These are phyloP conservation scores for Cyclotella atomus DNA, from an alignment of 108 stramenopile genomes.

Conservation along the genomic window DNA sequence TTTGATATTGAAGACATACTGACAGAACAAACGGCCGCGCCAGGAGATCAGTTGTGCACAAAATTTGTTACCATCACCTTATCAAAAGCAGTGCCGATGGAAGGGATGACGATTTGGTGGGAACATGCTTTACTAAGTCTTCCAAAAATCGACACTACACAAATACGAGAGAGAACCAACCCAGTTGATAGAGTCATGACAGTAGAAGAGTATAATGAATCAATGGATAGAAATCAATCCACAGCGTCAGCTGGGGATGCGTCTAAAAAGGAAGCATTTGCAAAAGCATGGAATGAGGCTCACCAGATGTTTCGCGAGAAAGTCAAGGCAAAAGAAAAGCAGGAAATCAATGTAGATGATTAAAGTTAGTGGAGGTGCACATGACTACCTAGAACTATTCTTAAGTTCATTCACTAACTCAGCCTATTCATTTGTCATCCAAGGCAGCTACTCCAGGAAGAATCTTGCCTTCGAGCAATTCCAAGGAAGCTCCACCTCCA, in stretches of 20 bases:
- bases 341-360: conserved; percentile 28
- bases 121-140: conserved; percentile 30
- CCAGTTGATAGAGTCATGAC: not conserved
- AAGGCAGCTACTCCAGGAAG: conserved; percentile 93
- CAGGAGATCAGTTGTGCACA: not conserved
- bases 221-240: conserved; percentile 12
- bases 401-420: too few species aligned
- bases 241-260: not conserved
- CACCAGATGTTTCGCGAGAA: conserved; percentile 52
- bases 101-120: conserved; percentile 49
- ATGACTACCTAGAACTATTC: too few species aligned
- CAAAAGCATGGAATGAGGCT: conserved; percentile 54
- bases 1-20: conserved; percentile 41
- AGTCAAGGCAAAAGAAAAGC: conserved; percentile 33
- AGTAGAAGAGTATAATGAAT: conserved; percentile 11
- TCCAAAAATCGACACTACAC: conserved; percentile 32
- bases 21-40: not conserved
- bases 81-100: conserved; percentile 53
- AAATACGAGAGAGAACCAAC: conserved; percentile 18
- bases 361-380: too few species aligned
- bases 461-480: conserved; percentile 97
- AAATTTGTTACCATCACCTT: conserved; percentile 35
- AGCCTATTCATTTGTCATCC: too few species aligned
- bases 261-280: conserved; percentile 43
- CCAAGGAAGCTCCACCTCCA: conserved; percentile 96